phyloP scores from a whole-genome alignment of 129 eudicot species.

The Artemisia annua region DNA sequence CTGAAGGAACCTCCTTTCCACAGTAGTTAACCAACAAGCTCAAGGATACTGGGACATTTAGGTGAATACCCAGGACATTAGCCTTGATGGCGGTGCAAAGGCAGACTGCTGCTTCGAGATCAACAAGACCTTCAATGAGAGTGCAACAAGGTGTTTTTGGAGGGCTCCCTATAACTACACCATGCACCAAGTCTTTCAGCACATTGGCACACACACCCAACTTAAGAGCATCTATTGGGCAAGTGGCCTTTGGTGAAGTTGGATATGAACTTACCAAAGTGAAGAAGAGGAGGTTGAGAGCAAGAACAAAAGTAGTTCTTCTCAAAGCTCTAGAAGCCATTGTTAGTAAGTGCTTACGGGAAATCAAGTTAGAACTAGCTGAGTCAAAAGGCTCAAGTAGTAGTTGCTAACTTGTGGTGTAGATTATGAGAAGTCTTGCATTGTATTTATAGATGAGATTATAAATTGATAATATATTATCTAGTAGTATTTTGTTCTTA shows the following conservation, averaged over 20 bases:
- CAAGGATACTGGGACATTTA: slow-evolving; percentile 51
- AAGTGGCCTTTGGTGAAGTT: slow-evolving; percentile 10
- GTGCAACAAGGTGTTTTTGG: slow-evolving; percentile 47
- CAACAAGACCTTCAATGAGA: slow-evolving; percentile 42
- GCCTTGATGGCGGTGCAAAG: slow-evolving; percentile 75
- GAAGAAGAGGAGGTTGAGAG: slow-evolving; percentile 50
- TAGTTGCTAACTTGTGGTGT: background rate
- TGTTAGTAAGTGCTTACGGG: too few relatives aligned
- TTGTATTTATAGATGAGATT: slow-evolving; percentile 6
- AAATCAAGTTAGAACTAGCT: slow-evolving; percentile 28
- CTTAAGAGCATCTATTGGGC: slow-evolving; percentile 49
- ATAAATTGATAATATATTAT: background rate
- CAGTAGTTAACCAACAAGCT: slow-evolving; percentile 68
- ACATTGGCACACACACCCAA: slow-evolving; percentile 48
- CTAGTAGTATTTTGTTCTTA: background rate
- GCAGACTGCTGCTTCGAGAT: slow-evolving; percentile 66
- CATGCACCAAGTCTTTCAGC: slow-evolving; percentile 24
- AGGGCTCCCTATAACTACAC: slow-evolving; percentile 21
- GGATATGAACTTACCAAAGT: slow-evolving; percentile 40
- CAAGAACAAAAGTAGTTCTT: slow-evolving; percentile 36
- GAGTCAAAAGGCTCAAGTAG: background rate
- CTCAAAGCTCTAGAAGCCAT: slow-evolving; percentile 13
- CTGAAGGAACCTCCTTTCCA: slow-evolving; percentile 53
- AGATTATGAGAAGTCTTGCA: background rate
- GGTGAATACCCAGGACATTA: slow-evolving; percentile 57